phyloP scores from a whole-genome alignment of 2,329 filamentous ascomycete species.

The Fusarium sterilihyphosum region DNA sequence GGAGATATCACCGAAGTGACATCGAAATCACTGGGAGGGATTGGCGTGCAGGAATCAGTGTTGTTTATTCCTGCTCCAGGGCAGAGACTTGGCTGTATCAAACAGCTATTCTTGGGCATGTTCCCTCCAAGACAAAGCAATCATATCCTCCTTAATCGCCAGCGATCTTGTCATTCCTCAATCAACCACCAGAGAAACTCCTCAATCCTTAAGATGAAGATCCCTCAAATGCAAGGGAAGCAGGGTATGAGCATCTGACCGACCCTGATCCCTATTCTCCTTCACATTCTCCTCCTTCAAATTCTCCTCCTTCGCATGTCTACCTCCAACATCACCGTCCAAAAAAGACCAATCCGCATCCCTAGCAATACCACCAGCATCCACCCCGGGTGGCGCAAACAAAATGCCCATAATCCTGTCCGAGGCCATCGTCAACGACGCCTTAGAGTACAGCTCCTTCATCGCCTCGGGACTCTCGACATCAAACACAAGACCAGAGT shows the following conservation, averaged over 20 bases:
- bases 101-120: background rate
- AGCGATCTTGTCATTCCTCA: background rate
- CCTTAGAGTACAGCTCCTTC: background rate
- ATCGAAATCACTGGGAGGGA: no score
- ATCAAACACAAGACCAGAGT: conserved; percentile 11
- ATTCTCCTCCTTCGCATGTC: background rate
- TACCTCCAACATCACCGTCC: background rate
- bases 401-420: conserved; percentile 12
- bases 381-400: background rate
- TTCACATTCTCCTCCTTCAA: background rate
- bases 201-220: background rate
- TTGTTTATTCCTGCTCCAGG: background rate
- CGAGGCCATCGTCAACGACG: background rate
- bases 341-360: conserved; percentile 19
- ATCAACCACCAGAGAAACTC: background rate
- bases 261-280: background rate
- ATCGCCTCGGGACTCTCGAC: background rate
- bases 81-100: background rate
- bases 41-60: background rate
- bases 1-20: background rate
- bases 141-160: background rate
- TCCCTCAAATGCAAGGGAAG: background rate
- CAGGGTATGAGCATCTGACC: background rate
- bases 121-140: background rate
- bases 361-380: background rate